Evolutionary conservation across 139 green algal species (phyloP), one percentile per base, ranked within the genome.

Genomic region (Choricystis sp.): DNA sequence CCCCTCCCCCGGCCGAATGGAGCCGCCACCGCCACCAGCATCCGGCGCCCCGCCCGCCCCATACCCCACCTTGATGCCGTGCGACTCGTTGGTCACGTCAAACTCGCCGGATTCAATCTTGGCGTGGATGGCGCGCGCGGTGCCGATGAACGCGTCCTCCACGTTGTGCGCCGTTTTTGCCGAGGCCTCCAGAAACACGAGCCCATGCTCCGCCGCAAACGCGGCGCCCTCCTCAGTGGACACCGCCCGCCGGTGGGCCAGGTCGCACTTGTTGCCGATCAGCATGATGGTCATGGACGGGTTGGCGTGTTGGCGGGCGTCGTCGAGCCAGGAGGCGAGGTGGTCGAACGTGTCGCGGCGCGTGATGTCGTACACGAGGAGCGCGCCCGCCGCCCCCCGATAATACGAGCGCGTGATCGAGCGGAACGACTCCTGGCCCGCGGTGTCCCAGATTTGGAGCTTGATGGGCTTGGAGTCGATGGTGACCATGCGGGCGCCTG

Each of bases 241-340:
- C 26, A 97, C 92, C n/a, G 86, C 86, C 1, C 92, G 75, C 16
- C 89, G 83, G 69, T 96, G 86, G 71, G 76, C 80, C 16, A 98
- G 75, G 79, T 99, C 94, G 20, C 76, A 82, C 79, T 99, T 99
- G 83, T 99, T 99, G 55, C 94, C 94, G 40, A 99, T 98, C 25
- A 99, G 81, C 94, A 98, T 99, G 74, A 99, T 97, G 56, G 92
- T 99, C 94, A 99, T 99, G 81, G 96, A 95, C 29, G 89, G 85
- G 81, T 99, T 99, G 24, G 94, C 94, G 69, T 99, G 94, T 78
- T 97, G 91, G 49, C 92, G 75, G 5, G 94, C 94, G 69, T 99
- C 94, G 65, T 99, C 94, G 56, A 99, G 79, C 94, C 94, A 99
- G 69, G 77, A 91, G 2, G 92, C 85, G 30, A 99, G 72, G 77